Evolutionary conservation across 495 filamentous ascomycete genomes (phyloP).

Genomic region (Penicillium riverlandense): DNA sequence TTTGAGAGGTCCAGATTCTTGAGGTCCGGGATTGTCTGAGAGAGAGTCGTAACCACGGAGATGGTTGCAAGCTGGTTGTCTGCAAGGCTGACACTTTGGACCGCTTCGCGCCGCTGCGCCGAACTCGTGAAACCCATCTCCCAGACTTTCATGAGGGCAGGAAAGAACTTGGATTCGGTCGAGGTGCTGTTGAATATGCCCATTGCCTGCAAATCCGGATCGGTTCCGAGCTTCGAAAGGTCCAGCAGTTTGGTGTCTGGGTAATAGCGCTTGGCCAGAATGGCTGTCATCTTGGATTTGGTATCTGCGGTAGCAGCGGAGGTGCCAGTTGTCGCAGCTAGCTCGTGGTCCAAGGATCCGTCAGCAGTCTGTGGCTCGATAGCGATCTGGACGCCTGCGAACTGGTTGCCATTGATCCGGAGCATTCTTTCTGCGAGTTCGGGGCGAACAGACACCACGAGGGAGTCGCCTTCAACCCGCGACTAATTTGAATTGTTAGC

Average conservation of each 20-base stretch:
- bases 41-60: conserved; percentile 59
- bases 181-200: conserved; percentile 67
- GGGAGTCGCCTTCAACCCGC: conserved; percentile 58
- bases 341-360: conserved; percentile 13
- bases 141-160: conserved; percentile 76
- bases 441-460: conserved; percentile 59
- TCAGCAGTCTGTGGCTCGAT: conserved; percentile 37
- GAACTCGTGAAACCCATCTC: conserved; percentile 59
- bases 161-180: conserved; percentile 81
- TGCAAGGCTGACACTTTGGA: conserved; percentile 70
- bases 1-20: conserved; percentile 78
- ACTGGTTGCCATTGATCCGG: conserved; percentile 55
- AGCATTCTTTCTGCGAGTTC: conserved; percentile 55
- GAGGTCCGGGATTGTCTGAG: conserved; percentile 69
- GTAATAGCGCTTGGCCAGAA: conserved; percentile 71
- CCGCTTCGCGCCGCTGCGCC: conserved; percentile 59
- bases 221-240: conserved; percentile 64
- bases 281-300: conserved; percentile 39
- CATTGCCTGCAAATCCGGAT: conserved; percentile 58
- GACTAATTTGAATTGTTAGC: conserved; percentile 67
- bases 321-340: conserved; percentile 13
- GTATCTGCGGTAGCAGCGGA: conserved; percentile 36
- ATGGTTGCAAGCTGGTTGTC: conserved; percentile 69
- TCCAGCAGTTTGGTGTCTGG: conserved; percentile 64
- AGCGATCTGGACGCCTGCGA: conserved; percentile 53